Percentiles rank a stretch among this genome's conserved stretches.
These are phyloP conservation scores for Lachnellula arida DNA, from an alignment of 2,329 filamentous ascomycete species.

Conservation along the genomic window DNA sequence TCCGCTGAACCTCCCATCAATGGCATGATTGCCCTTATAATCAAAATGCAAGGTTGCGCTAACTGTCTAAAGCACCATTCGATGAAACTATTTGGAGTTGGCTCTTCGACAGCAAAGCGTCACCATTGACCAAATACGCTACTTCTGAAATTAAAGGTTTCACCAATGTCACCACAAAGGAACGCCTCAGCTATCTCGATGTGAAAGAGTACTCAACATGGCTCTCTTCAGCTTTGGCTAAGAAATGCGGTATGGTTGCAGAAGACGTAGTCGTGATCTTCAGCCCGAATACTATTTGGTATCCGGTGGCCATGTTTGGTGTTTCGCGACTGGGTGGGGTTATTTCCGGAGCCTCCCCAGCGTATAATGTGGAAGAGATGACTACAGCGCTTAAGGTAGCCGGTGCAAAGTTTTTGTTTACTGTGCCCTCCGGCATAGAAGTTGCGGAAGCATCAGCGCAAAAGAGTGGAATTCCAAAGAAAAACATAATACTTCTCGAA, in stretches of 20 bases:
- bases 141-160: slow-evolving; percentile 31
- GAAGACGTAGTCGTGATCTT: slow-evolving; percentile 58
- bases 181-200: slow-evolving; percentile 52
- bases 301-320: slow-evolving; percentile 58
- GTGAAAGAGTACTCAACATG: slow-evolving; percentile 53
- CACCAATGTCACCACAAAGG: slow-evolving; percentile 54
- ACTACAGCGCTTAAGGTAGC: slow-evolving; percentile 57
- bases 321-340: slow-evolving; percentile 46
- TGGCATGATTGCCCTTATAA: too few species aligned
- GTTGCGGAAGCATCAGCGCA: slow-evolving; percentile 50
- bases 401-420: slow-evolving; percentile 54
- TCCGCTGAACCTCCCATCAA: too few species aligned
- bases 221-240: slow-evolving; percentile 56
- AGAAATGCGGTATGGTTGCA: slow-evolving; percentile 47
- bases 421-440: slow-evolving; percentile 47
- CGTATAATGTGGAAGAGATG: slow-evolving; percentile 66
- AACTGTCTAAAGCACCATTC: too few species aligned
- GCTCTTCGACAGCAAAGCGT: too few species aligned
- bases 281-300: slow-evolving; percentile 62
- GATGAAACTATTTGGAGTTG: too few species aligned
- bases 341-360: slow-evolving; percentile 58
- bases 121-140: too few species aligned
- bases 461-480: slow-evolving; percentile 47
- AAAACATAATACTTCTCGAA: slow-evolving; percentile 53
- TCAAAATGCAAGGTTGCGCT: too few species aligned